Percentiles rank a stretch among this genome's conserved stretches.
These are phyloP conservation scores for Ceratocystis cubensis DNA, from an alignment of 2,329 filamentous ascomycete genomes.

Conservation along the genomic window DNA sequence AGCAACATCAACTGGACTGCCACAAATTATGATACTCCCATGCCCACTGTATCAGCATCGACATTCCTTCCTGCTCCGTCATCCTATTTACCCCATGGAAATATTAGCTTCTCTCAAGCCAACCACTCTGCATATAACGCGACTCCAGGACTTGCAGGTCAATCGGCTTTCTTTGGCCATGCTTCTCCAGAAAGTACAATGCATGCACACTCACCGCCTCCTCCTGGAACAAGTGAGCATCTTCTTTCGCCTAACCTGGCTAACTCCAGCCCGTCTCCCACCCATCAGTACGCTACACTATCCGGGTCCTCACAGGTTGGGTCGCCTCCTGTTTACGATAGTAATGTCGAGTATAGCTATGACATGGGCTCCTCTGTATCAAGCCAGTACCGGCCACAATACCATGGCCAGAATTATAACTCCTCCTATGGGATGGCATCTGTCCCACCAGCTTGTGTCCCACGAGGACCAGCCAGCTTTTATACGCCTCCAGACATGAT, in stretches of 20 bases:
- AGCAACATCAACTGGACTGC: conserved; percentile 2
- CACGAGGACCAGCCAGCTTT: neutral
- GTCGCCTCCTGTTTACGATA: neutral
- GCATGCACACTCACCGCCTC: conserved; percentile 1
- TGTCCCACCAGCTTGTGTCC: conserved; percentile 3
- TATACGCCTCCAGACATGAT: conserved; percentile 3
- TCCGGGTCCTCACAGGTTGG: conserved; percentile 2
- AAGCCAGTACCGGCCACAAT: conserved; percentile 3
- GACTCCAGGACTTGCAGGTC: neutral
- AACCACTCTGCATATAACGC: conserved; percentile 4
- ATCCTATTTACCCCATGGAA: neutral
- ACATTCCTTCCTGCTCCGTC: neutral
- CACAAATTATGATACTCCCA: neutral
- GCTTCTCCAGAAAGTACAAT: neutral
- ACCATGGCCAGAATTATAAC: neutral
- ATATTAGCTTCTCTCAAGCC: neutral
- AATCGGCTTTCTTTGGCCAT: conserved; percentile 6
- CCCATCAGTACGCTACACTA: neutral
- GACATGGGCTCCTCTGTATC: neutral
- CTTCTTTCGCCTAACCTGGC: neutral
- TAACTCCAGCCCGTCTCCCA: conserved; percentile 3
- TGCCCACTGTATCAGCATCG: neutral
- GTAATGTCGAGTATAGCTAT: conserved; percentile 2
- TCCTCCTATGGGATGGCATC: conserved; percentile 4
- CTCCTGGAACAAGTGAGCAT: neutral